Base-by-base conservation (phyloP, 495 filamentous ascomycete species). In the Arthonia radiata region DNA sequence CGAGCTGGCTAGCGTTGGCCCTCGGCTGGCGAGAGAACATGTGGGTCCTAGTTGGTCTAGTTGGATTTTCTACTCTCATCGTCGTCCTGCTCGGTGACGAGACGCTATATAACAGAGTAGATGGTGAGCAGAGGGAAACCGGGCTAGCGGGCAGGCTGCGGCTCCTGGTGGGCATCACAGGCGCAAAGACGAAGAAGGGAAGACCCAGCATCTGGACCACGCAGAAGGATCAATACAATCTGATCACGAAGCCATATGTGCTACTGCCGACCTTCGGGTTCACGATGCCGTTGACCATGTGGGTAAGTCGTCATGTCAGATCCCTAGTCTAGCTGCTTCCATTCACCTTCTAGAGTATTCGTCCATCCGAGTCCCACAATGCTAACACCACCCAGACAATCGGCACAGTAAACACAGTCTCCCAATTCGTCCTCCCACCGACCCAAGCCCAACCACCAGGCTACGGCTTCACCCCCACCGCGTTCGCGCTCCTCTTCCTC, bases 51-150 rank as follows among this genome's bases (percentile, higher is more conserved):
- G 48, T 48, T 5, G 52, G 47, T 14, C 46, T 56, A 21, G 58
- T 59, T 29, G 56, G 41, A 5, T 14, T 56, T 5, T 54, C 51
- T 6, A 47, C 49, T 0, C 25, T 48, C 1, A 30, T 56, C 29
- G 47, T 62, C 13, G 36, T 59, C 11, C 11, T 54, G 2, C 48
- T 57, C 19, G 53, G 55, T 9, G 47, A 53, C 23, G 59, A 64
- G 32, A 61, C 59, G 1, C 49, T 54, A 18, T 56, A 58, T 33
- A 37, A 42, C 6, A 38, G 47, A 9, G 22, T 15, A 9, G 25
- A 28, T 15, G 13, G 12, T 5, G 11, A 18, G 12, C 19, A 6
- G 19, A 6, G 19, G 7, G 31, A 37, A 30, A 34, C 24, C 6
- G 28, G 26, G 5, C 30, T 33, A 13, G 26, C 28, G 7, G 30